These are phyloP conservation scores for Neopestalotiopsis clavispora DNA, from an alignment of 2,329 filamentous ascomycete genomes.

Conservation along the genomic window DNA sequence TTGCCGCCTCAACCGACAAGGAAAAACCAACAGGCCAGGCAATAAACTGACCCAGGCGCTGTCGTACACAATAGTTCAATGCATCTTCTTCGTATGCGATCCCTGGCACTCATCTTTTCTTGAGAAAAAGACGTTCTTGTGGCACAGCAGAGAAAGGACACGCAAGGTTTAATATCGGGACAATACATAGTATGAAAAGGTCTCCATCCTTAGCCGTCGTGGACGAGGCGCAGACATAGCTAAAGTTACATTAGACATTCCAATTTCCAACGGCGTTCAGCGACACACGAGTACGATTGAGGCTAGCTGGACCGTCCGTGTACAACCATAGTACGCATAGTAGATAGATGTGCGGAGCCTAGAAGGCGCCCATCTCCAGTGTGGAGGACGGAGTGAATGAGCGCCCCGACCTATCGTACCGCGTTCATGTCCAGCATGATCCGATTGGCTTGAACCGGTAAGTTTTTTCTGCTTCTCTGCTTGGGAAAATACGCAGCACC, in stretches of 20 bases:
- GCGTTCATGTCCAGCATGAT: neutral
- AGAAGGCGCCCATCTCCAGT: conserved; percentile 4
- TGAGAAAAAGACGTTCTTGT: neutral
- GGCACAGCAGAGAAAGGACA: neutral
- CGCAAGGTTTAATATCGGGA: conserved; percentile 3
- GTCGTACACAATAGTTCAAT: neutral
- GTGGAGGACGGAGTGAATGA: conserved; percentile 5
- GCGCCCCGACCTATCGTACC: neutral
- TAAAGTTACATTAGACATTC: too few species aligned
- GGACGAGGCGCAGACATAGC: conserved; percentile 5
- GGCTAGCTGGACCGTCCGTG: neutral
- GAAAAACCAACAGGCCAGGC: neutral
- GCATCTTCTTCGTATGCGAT: neutral
- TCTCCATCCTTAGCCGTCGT: conserved; percentile 5
- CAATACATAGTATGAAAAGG: neutral
- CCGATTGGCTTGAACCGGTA: neutral
- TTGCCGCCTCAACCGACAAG: conserved; percentile 3
- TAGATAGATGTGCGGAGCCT: neutral
- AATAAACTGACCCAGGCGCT: neutral
- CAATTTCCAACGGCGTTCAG: conserved; percentile 2
- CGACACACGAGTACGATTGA: conserved; percentile 1
- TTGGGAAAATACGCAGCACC: neutral
- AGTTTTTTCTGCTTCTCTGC: neutral
- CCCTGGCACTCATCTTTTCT: neutral
- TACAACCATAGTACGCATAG: neutral